Percentiles rank a stretch among this genome's conserved stretches.
These are phyloP conservation scores for Wallacemonas sp. DNA, from an alignment of 208 protist species.

Conservation along the genomic window DNA sequence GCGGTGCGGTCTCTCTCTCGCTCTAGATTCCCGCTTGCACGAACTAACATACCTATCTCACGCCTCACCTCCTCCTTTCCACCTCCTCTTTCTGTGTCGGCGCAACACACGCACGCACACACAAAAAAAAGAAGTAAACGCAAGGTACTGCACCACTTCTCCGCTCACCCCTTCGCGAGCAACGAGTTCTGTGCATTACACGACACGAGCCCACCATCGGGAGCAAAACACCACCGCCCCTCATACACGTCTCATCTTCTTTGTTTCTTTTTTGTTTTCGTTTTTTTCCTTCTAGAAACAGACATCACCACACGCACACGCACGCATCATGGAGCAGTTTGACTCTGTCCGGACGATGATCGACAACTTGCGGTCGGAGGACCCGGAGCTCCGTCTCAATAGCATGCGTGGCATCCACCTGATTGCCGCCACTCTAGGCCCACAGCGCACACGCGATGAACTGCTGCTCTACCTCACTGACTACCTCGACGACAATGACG, in stretches of 20 bases:
- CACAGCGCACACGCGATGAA: slow-evolving; percentile 95
- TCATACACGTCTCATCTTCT: not conserved
- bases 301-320: not conserved
- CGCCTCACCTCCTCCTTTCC: too few relatives aligned
- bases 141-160: too few relatives aligned
- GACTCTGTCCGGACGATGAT: slow-evolving; percentile 96
- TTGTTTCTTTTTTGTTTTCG: not conserved
- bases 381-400: slow-evolving; percentile 95
- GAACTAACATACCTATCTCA: too few relatives aligned
- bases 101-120: too few relatives aligned
- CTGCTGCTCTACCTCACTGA: slow-evolving; percentile 97
- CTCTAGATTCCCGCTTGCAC: too few relatives aligned
- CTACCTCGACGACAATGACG: slow-evolving; percentile 98
- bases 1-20: too few relatives aligned
- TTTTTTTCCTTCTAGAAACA: not conserved
- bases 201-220: too few relatives aligned
- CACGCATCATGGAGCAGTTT: slow-evolving; percentile 81
- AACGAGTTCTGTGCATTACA: too few relatives aligned
- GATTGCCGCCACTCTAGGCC: slow-evolving; percentile 96
- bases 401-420: slow-evolving; percentile 96
- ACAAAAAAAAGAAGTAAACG: too few relatives aligned
- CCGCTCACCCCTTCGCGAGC: too few relatives aligned
- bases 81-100: too few relatives aligned
- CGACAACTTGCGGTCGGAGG: slow-evolving; percentile 96
- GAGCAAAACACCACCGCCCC: too few relatives aligned